These are phyloP conservation scores for Flammula alnicola DNA, from an alignment of 1,284 basidiomycete species.

Conservation along the genomic window DNA sequence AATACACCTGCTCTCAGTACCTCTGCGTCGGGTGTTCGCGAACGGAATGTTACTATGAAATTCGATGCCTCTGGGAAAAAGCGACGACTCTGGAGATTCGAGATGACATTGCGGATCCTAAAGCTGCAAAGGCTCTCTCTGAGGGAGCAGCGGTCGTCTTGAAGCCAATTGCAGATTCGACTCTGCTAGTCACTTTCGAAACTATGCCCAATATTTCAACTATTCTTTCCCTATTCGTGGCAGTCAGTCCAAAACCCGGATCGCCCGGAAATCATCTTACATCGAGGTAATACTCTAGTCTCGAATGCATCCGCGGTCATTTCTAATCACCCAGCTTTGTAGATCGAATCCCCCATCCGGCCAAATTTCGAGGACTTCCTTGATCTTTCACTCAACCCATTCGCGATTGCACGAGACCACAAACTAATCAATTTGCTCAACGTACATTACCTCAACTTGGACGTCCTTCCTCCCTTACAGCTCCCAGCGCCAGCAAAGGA, in stretches of 20 bases:
- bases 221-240: constrained; percentile 43
- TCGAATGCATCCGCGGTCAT: background rate
- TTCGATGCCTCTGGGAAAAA: constrained; percentile 13
- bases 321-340: background rate
- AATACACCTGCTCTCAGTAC: background rate
- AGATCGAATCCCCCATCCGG: constrained; percentile 36
- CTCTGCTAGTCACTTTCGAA: constrained; percentile 14
- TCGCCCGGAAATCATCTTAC: constrained; percentile 57
- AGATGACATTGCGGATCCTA: constrained; percentile 10
- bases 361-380: constrained; percentile 12
- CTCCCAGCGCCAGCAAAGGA: constrained; percentile 10
- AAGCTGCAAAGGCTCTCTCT: constrained; percentile 8
- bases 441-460: constrained; percentile 41
- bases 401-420: constrained; percentile 31
- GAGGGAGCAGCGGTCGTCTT: constrained; percentile 25
- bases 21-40: background rate
- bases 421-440: constrained; percentile 36
- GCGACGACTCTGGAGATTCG: constrained; percentile 13
- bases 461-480: constrained; percentile 36
- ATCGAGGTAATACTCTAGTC: constrained; percentile 45
- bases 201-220: constrained; percentile 22
- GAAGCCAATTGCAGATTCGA: constrained; percentile 22
- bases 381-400: constrained; percentile 33
- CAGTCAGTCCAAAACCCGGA: constrained; percentile 39
- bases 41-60: constrained; percentile 5